Evolutionary conservation across 371 early-diverging fungal species (phyloP).

Genomic region (Syncephalastrum monosporum): DNA sequence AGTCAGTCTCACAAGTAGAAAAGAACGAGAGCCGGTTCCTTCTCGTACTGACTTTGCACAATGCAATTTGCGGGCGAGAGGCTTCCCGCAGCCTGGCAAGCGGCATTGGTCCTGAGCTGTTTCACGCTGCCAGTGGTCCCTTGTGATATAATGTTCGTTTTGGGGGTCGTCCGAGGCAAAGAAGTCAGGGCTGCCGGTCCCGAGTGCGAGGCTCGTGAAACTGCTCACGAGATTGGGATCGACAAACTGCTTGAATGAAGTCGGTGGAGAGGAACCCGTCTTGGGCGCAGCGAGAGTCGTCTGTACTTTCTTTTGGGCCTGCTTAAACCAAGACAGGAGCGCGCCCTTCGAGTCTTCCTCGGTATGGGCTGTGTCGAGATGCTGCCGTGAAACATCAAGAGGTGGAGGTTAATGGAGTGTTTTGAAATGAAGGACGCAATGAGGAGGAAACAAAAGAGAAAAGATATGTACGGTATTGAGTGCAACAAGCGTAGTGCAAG

Average conservation of each 20-base stretch:
- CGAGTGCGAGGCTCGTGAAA: constrained; percentile 20
- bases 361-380: constrained; percentile 38
- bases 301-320: constrained; percentile 45
- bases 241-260: constrained; percentile 27
- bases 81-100: constrained; percentile 38
- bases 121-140: constrained; percentile 58
- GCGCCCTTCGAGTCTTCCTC: constrained; percentile 50
- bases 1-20: background rate
- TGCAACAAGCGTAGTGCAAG: constrained; percentile 41
- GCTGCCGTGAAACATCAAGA: constrained; percentile 18
- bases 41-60: constrained; percentile 34
- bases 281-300: constrained; percentile 24
- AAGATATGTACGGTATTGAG: constrained; percentile 35
- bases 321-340: constrained; percentile 42
- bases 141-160: constrained; percentile 36
- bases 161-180: constrained; percentile 39
- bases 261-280: constrained; percentile 9
- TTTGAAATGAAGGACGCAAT: background rate
- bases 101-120: constrained; percentile 39
- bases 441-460: too few relatives aligned
- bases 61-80: constrained; percentile 45
- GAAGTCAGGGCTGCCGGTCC: constrained; percentile 20
- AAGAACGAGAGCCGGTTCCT: background rate
- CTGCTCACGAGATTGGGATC: constrained; percentile 30
- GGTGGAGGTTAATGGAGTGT: background rate